Base-by-base conservation (phyloP, 176 grass and related monocot species). In the Carex myosuroides region DNA sequence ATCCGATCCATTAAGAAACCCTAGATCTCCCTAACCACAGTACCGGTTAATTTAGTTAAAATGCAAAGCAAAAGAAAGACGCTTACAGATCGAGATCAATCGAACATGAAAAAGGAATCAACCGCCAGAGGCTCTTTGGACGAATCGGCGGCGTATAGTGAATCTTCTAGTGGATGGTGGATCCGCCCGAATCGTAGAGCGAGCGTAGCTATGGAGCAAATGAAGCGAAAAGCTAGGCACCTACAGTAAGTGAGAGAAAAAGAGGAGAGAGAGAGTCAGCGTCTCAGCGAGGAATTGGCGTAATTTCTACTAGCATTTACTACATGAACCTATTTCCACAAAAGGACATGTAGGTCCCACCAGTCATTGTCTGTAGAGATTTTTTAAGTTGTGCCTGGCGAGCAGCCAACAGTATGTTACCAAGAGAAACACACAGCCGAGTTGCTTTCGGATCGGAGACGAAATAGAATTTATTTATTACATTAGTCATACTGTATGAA, bases 171-270 rank as follows among this genome's bases (percentile, higher is more conserved):
- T 33, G 13, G 13, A 54, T 35, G 16, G 6, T 65, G 67, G 80
- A 83, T 83, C 62, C 62, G 80, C 35, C 20, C 80, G 80, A 68
- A 50, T 65, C 80, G 39, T 16, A 64, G 14, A 16, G 41, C 13
- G 62, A 66, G 80, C 62, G 67, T 33, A 83, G 80, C 62, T 37
- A 69, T 68, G 80, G 80, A 42, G 63, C 60, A 69, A 83, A 83
- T 55, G 55, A 68, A 83, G 62, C 80, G 22, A 83, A 83, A 83
- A 67, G 79, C 52, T 39, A 68, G 13, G 33, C 30, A 35, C 16
- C 78, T 21, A 60, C 33, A 81, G 79, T 46, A 32, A 42, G 9
- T 42, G 10, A 50, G 80, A 67, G 41, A 68, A 18, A 41, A 18
- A 41, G 79, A 13, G 2, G 8, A 39, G 26, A 44, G 63, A 39